Percentiles rank a stretch among this genome's conserved stretches.
Conservation (phyloP, 257 asterid species). For the Avicennia marina region DNA sequence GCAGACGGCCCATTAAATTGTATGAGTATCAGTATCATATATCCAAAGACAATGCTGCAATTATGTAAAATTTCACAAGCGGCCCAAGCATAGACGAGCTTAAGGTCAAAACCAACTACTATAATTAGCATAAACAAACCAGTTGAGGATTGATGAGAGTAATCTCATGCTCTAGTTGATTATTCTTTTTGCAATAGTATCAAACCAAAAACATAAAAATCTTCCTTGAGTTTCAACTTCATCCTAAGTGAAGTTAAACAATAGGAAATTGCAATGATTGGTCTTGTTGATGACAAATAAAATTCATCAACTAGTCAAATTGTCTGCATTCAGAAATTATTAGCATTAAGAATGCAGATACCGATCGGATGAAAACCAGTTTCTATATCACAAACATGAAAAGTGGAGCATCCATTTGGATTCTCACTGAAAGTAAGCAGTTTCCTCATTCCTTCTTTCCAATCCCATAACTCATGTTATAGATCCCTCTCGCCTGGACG, state of each 20-base stretch:
- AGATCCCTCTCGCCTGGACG: constrained; percentile 61
- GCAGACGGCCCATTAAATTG: no score
- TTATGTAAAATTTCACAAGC: no score
- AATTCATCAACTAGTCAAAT: constrained; percentile 2
- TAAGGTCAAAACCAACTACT: not conserved
- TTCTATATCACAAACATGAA: not conserved
- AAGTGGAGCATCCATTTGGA: constrained; percentile 2
- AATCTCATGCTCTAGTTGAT: not conserved
- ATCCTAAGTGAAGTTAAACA: constrained; percentile 1
- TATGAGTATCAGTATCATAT: no score
- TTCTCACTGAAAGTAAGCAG: not conserved
- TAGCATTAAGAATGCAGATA: constrained; percentile 11
- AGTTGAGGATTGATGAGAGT: not conserved
- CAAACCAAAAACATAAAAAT: not conserved
- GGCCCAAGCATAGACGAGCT: no score
- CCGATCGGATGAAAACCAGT: not conserved
- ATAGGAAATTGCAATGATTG: not conserved
- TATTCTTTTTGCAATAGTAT: not conserved
- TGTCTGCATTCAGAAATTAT: constrained; percentile 18
- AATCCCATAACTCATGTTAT: constrained; percentile 65
- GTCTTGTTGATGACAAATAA: not conserved
- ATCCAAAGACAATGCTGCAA: no score
- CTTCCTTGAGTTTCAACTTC: not conserved
- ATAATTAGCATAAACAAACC: not conserved
- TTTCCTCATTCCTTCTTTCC: constrained; percentile 66